Evolutionary conservation across 2,329 filamentous ascomycete species (phyloP).

Genomic region (Botrytis deweyae): DNA sequence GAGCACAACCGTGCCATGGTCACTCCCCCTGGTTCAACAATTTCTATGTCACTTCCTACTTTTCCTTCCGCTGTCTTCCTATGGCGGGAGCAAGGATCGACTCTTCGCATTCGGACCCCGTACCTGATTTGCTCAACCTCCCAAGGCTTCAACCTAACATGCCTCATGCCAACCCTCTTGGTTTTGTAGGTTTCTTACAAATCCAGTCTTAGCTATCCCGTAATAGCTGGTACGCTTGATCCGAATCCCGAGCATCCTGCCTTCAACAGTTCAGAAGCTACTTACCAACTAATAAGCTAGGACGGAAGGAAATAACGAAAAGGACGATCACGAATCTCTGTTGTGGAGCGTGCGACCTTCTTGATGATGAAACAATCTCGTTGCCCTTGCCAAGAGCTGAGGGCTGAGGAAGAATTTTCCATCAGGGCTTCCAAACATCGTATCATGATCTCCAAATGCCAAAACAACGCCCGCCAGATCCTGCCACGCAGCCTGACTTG

Average conservation of each 20-base stretch:
- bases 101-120: not conserved
- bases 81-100: not conserved
- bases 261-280: not conserved
- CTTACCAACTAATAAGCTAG: not conserved
- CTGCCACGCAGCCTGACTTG: slow-evolving; percentile 7
- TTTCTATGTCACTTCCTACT: not conserved
- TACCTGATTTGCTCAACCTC: not conserved
- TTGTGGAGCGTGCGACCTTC: not conserved
- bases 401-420: not conserved
- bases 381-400: slow-evolving; percentile 10
- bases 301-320: not conserved
- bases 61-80: not conserved
- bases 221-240: not conserved
- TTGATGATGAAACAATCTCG: not conserved
- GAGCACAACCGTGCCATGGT: not conserved
- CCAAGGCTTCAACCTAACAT: not conserved
- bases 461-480: slow-evolving; percentile 4
- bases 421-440: slow-evolving; percentile 7
- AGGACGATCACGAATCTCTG: slow-evolving; percentile 2
- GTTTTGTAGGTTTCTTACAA: not conserved
- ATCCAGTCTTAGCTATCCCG: not conserved
- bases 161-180: not conserved
- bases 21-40: not conserved
- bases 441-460: slow-evolving; percentile 1
- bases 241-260: slow-evolving; percentile 4